Evolutionary conservation across 805 yeast genomes (phyloP), one percentile per base, ranked within the genome.

Genomic region (Metschnikowia lochheadii): DNA sequence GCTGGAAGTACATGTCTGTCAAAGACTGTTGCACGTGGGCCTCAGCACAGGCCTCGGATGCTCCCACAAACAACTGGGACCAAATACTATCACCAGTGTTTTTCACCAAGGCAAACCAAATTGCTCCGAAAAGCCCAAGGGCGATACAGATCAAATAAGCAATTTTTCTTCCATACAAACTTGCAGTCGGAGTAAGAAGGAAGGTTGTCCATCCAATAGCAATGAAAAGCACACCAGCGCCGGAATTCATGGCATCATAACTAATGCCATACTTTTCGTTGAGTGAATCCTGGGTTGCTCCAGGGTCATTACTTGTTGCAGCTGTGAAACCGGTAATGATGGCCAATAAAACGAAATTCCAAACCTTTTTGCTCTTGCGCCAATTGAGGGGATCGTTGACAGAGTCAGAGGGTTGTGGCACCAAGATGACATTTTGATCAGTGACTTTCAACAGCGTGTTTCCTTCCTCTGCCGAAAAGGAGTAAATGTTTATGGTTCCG

Each of bases 1-100:
- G 96, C 56, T 82, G 85, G 67, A 77, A 88, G 63, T 81, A 88
- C 63, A 87, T 78, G 63, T 89, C 96, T 2, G 89, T 79, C 58
- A 78, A 75, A 42, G 82, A 84, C 59, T 80, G 77, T 70, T 76
- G 90, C 53, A 81, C 87, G 51, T 81, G 84, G 26, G 88, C 86
- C 62, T 83, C 88, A 11, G 88, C 87, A 63, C 89, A 83, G 3
- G 88, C 81, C 64, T 87, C 96, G 36, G 85, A 76, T 17, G 85
- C 82, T n/a, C 94, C 94, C 18, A 85, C 88, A 64, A 87, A 85
- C 40, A 86, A 66, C 65, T 86, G 92, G 0, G 88, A 83, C 89
- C 89, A 84, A 40, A 86, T 78, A 0, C 89, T 79, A 62, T 85
- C 92, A 7, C 76, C 54, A 0, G 85, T 78, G 5, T 60, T 63